Conservation (phyloP, 371 early-diverging fungal genomes). For the Capillidium heterosporum region DNA sequence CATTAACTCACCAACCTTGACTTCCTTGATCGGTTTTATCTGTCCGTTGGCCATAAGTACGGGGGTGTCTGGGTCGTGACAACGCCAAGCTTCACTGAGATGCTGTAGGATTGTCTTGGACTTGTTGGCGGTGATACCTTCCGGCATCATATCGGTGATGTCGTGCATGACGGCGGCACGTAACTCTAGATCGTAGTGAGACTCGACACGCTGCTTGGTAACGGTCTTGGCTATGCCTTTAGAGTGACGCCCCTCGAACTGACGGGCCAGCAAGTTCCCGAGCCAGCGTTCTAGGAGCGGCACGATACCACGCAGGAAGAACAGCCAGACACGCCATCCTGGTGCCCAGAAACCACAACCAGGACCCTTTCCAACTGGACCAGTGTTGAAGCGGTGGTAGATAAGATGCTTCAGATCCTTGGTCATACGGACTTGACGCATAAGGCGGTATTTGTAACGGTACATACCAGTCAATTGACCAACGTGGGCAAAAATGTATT, state of each 20-base stretch:
- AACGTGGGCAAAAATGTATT: constrained; percentile 97
- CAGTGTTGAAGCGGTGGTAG: constrained; percentile 86
- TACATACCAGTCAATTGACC: constrained; percentile 99
- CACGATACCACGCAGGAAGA: constrained; percentile 96
- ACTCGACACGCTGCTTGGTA: constrained; percentile 98
- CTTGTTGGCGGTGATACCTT: constrained; percentile 91
- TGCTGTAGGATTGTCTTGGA: constrained; percentile 92
- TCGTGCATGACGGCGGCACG: constrained; percentile 95
- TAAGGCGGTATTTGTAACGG: constrained; percentile 97
- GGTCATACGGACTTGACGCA: constrained; percentile 93
- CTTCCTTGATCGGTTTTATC: constrained; percentile 5
- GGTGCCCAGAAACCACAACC: constrained; percentile 99
- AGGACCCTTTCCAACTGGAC: constrained; percentile 93
- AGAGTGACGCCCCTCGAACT: constrained; percentile 94
- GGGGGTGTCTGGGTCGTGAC: constrained; percentile 4
- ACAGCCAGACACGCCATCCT: constrained; percentile 98
- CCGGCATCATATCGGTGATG: constrained; percentile 95
- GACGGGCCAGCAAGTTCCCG: constrained; percentile 92
- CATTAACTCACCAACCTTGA: constrained; percentile 10
- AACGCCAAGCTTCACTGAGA: constrained; percentile 91
- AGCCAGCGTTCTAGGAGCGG: constrained; percentile 96
- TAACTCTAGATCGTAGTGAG: constrained; percentile 92
- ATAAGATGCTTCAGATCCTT: constrained; percentile 87
- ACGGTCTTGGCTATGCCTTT: constrained; percentile 96
- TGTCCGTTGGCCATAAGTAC: constrained; percentile 13